phyloP scores from a whole-genome alignment of 1,139 yeast genomes.

The Citeromyces hawaiiensis region DNA sequence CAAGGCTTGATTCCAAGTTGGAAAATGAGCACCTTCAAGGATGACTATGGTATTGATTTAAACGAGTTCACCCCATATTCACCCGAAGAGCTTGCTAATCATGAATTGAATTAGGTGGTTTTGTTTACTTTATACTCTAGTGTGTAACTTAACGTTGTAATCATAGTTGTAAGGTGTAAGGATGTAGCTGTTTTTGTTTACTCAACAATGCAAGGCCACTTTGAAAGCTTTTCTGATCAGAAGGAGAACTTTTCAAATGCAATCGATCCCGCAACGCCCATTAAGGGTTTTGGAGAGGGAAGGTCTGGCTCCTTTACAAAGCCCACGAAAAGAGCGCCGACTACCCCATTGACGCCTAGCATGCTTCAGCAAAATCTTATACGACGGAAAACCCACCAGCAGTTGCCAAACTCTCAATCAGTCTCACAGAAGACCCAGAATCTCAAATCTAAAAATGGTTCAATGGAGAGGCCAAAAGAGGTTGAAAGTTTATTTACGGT shows the following conservation, averaged over 20 bases:
- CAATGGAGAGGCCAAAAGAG: background rate
- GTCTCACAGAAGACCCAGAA: background rate
- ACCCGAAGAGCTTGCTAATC: slow-evolving; percentile 14
- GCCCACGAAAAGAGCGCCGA: slow-evolving; percentile 10
- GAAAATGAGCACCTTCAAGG: slow-evolving; percentile 8
- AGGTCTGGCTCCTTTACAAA: background rate
- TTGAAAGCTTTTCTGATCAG: background rate
- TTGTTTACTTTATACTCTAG: background rate
- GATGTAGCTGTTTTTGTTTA: background rate
- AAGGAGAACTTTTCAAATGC: background rate
- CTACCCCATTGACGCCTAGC: slow-evolving; percentile 15
- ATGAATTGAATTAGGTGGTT: slow-evolving; percentile 7
- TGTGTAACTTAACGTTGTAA: background rate
- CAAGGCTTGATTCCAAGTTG: slow-evolving; percentile 14
- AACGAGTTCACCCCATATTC: slow-evolving; percentile 12
- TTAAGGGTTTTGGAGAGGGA: background rate
- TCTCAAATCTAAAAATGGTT: background rate
- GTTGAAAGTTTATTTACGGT: background rate
- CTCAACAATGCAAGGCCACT: background rate
- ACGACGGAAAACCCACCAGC: slow-evolving; percentile 7
- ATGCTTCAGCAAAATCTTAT: slow-evolving; percentile 10
- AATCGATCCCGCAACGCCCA: background rate
- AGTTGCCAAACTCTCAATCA: background rate
- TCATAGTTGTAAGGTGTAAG: background rate
- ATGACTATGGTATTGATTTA: slow-evolving; percentile 9